Conservation (phyloP, 306 rosid genomes). For the Fragaria ananassa region DNA sequence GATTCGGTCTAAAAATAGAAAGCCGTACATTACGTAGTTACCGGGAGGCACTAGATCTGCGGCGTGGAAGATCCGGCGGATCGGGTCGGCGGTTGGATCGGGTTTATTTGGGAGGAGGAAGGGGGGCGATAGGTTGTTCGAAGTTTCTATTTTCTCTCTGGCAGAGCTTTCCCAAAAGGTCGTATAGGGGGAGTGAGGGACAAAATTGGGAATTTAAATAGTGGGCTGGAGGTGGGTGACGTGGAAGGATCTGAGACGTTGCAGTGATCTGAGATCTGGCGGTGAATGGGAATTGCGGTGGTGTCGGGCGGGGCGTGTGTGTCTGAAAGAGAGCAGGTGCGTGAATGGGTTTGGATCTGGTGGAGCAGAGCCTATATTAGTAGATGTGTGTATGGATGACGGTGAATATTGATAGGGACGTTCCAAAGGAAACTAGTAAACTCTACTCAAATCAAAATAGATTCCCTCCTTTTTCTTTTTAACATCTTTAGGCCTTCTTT, state of each 20-base stretch:
- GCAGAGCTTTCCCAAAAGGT: not conserved
- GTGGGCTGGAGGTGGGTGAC: conserved; percentile 2
- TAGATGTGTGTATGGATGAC: conserved; percentile 14
- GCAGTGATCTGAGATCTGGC: conserved; percentile 12
- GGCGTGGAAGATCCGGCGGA: conserved; percentile 9
- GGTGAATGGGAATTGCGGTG: not conserved
- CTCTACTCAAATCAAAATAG: conserved; percentile 5
- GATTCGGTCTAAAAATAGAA: conserved; percentile 15
- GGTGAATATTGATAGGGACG: conserved; percentile 10
- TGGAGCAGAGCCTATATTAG: conserved; percentile 1
- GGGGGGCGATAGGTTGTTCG: not conserved
- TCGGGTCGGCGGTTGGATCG: conserved; percentile 13
- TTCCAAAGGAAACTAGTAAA: not conserved
- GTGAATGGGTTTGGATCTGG: not conserved
- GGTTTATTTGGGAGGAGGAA: not conserved
- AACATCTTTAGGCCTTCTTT: no score
- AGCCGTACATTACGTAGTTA: conserved; percentile 4
- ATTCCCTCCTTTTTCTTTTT: not conserved
- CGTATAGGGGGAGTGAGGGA: no score
- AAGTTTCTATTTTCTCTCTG: conserved; percentile 4
- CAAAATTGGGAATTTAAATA: conserved; percentile 14
- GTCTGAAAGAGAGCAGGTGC: not conserved
- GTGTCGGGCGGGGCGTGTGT: conserved; percentile 1
- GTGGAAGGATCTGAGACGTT: conserved; percentile 22
- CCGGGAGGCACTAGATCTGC: conserved; percentile 46